Evolutionary conservation across 2,329 filamentous ascomycete genomes (phyloP).

Genomic region (Fusarium poae): DNA sequence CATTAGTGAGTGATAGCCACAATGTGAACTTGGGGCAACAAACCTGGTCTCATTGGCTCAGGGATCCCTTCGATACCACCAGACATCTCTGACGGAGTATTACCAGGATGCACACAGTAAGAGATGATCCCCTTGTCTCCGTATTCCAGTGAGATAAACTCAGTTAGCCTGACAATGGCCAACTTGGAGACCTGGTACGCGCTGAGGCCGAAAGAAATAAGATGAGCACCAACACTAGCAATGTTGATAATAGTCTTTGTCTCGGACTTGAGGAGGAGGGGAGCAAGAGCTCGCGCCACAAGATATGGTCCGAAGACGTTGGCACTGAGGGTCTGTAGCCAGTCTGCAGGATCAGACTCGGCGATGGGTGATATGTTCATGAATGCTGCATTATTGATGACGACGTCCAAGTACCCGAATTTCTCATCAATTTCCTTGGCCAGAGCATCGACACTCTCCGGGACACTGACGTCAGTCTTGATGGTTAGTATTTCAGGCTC

Average conservation of each 20-base stretch:
- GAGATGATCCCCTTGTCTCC: neutral
- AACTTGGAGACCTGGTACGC: conserved; percentile 37
- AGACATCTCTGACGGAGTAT: conserved; percentile 24
- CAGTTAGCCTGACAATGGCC: conserved; percentile 30
- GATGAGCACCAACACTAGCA: conserved; percentile 24
- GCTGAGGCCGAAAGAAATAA: conserved; percentile 23
- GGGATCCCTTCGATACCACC: conserved; percentile 19
- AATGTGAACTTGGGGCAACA: rapidly evolving
- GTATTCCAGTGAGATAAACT: conserved; percentile 32
- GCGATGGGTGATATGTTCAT: conserved; percentile 17
- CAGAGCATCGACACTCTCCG: conserved; percentile 14
- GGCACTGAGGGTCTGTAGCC: conserved; percentile 9
- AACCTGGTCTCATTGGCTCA: conserved; percentile 4
- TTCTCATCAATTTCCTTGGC: neutral
- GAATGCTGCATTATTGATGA: conserved; percentile 27
- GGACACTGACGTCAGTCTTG: conserved; percentile 13
- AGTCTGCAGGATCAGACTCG: conserved; percentile 18
- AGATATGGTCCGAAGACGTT: conserved; percentile 24
- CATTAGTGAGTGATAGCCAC: rapidly evolving
- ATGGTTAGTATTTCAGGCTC: conserved; percentile 8
- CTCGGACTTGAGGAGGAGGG: conserved; percentile 7
- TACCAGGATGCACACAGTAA: conserved; percentile 30
- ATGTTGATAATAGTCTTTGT: conserved; percentile 18
- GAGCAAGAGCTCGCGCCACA: conserved; percentile 3
- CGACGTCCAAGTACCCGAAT: conserved; percentile 11